These are phyloP conservation scores for Macrolepiota dolichaula DNA, from an alignment of 768 basidiomycete species.

Conservation along the genomic window DNA sequence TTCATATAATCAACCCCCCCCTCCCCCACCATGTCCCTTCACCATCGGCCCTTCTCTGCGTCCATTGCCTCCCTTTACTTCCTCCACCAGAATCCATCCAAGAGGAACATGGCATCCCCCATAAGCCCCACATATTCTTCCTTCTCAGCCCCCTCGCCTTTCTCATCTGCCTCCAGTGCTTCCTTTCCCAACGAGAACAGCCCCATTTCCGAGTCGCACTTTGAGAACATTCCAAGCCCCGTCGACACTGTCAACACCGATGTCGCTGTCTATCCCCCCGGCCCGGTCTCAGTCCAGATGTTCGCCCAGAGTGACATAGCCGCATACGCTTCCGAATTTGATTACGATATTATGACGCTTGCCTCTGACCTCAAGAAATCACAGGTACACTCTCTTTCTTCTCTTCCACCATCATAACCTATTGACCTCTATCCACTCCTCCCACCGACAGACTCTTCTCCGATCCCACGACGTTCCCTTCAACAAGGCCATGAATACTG, in stretches of 20 bases:
- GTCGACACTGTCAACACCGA: conserved; percentile 14
- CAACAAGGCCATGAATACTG: conserved; percentile 13
- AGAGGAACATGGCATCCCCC: conserved; percentile 21
- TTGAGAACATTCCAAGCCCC: conserved; percentile 22
- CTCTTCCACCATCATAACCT: conserved; percentile 9
- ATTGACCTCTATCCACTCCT: conserved; percentile 9
- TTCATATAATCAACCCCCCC: conserved; percentile 6
- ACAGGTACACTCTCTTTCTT: conserved; percentile 9
- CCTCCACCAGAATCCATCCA: conserved; percentile 3
- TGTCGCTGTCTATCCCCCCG: conserved; percentile 9
- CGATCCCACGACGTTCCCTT: conserved; percentile 8
- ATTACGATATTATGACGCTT: conserved; percentile 13
- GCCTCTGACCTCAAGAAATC: conserved; percentile 10
- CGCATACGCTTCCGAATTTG: conserved; percentile 16
- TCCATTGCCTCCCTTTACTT: conserved; percentile 11
- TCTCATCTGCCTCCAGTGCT: conserved; percentile 21
- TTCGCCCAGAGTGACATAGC: conserved; percentile 16
- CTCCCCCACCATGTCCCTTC: conserved; percentile 11
- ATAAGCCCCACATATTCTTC: conserved; percentile 34
- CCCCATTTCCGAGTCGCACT: conserved; percentile 33
- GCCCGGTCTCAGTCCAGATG: conserved; percentile 16
- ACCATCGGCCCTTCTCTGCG: conserved; percentile 10
- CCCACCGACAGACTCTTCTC: conserved; percentile 14
- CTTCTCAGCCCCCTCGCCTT: conserved; percentile 34
- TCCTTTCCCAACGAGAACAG: conserved; percentile 24